These are phyloP conservation scores for Geranium brycei DNA, from an alignment of 345 rosid genomes.

Conservation along the genomic window DNA sequence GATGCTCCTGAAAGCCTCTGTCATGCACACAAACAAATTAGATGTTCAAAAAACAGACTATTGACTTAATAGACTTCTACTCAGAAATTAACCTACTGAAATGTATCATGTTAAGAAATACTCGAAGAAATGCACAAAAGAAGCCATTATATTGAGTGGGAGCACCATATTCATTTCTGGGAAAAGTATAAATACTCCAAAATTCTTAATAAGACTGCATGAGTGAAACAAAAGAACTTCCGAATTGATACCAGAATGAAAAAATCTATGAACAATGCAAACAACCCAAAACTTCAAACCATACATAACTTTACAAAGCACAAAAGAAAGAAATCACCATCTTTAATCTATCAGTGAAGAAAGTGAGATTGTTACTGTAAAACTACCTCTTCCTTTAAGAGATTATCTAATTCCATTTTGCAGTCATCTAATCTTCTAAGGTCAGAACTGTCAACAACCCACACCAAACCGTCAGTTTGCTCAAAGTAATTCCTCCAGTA, in stretches of 20 bases:
- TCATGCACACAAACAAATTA: slow-evolving; percentile 10
- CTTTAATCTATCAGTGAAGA: background rate
- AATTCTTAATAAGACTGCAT: too few species aligned
- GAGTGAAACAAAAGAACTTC: too few species aligned
- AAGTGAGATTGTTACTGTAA: background rate
- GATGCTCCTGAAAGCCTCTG: slow-evolving; percentile 90
- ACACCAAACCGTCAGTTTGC: slow-evolving; percentile 91
- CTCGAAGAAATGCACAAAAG: background rate
- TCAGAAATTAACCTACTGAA: background rate
- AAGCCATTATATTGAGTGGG: background rate
- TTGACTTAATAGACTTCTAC: too few species aligned
- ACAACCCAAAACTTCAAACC: background rate
- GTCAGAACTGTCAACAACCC: slow-evolving; percentile 95
- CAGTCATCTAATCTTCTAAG: slow-evolving; percentile 88
- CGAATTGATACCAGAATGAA: background rate
- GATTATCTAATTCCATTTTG: slow-evolving; percentile 79
- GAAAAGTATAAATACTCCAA: too few species aligned
- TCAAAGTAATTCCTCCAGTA: slow-evolving; percentile 97
- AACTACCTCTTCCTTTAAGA: slow-evolving; percentile 86
- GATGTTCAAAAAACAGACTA: background rate
- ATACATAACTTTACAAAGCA: background rate
- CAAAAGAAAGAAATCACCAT: background rate
- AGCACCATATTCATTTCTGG: too few species aligned
- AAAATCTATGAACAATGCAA: too few species aligned
- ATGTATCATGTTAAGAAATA: background rate